Percentiles rank a stretch among this genome's conserved stretches.
Evolutionary conservation across 306 rosid genomes (phyloP).

Genomic region (Lathyrus oleraceus): DNA sequence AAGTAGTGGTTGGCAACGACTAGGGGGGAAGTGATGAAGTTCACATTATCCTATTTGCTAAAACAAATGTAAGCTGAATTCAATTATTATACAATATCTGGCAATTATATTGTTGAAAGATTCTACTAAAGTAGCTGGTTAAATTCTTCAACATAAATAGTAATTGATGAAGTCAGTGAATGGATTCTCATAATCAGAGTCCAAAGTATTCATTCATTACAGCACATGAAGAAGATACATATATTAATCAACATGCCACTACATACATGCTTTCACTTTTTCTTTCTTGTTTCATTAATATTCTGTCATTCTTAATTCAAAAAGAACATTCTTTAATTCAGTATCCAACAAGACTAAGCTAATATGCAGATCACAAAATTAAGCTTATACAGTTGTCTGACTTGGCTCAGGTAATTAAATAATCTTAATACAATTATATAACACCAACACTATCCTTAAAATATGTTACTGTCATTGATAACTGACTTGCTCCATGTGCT

Average conservation of each 20-base stretch:
- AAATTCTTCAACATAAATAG: no score
- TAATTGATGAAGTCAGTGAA: no score
- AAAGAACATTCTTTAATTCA: conserved; percentile 20
- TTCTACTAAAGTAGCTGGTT: background rate
- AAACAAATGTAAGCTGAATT: background rate
- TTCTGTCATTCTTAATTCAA: conserved; percentile 26
- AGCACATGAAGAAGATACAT: conserved; percentile 38
- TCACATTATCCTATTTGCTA: background rate
- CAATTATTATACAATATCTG: background rate
- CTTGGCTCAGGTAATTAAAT: background rate
- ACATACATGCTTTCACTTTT: conserved; percentile 12
- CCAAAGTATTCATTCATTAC: conserved; percentile 24
- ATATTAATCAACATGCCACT: conserved; percentile 20
- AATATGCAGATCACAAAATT: conserved; percentile 9
- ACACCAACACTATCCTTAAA: conserved; percentile 1
- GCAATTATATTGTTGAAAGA: background rate
- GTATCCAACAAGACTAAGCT: conserved; percentile 10
- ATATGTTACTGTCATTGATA: background rate
- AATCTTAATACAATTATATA: conserved; percentile 19
- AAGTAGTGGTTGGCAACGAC: background rate
- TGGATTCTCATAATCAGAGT: conserved; percentile 8
- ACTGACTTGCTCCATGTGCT: conserved; percentile 38
- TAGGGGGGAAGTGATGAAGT: background rate
- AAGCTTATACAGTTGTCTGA: conserved; percentile 1
- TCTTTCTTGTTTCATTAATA: background rate